Base-by-base conservation (phyloP, 116 monocot species). In the Cymodocea nodosa region DNA sequence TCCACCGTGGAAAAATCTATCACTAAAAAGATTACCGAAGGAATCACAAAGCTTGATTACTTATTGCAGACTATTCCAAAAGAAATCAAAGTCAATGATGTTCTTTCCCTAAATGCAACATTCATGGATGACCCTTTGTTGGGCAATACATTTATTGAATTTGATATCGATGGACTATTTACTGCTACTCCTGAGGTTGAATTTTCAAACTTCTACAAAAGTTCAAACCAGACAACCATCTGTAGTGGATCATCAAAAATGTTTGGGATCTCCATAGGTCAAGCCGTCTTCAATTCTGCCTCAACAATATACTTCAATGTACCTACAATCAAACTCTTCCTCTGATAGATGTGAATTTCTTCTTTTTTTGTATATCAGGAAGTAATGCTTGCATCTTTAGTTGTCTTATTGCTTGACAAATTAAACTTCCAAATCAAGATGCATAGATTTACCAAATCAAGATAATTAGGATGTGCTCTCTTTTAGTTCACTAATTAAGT, bases 121-220 rank as follows among this genome's bases (percentile, higher is more conserved):
- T 76, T 88, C 78, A 78, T 81, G 49, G 68, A 83, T 70, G 89
- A 88, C 51, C 97, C 92, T 40, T 52, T 80, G 14, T 74, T 86
- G 50, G 70, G 69, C 48, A 80, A 80, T 66, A 82, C 91, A 25
- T 88, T 84, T 63, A 59, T 91, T 34, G 92, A 84, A 66, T 78
- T 98, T 71, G 76, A 79, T 57, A 84, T 98, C 62, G 74, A 91
- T 82, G 97, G 97, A 4, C 73, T 98, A 60, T 84, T 98, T 73
- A 68, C 71, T 50, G 60, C 78, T 55, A 73, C 73, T 68, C 36
- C 66, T 65, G 62, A 71, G 65, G 50, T 3, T 55, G 11, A 67
- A 35, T 24, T 55, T 24, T 11, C 52, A 18, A 74, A 59, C 54
- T 60, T 59, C 37, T 35, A 75, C 51, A 67, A 52, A 60, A 68